Conservation (phyloP, 164 flowering plant species). For the Aristolochia californica region DNA sequence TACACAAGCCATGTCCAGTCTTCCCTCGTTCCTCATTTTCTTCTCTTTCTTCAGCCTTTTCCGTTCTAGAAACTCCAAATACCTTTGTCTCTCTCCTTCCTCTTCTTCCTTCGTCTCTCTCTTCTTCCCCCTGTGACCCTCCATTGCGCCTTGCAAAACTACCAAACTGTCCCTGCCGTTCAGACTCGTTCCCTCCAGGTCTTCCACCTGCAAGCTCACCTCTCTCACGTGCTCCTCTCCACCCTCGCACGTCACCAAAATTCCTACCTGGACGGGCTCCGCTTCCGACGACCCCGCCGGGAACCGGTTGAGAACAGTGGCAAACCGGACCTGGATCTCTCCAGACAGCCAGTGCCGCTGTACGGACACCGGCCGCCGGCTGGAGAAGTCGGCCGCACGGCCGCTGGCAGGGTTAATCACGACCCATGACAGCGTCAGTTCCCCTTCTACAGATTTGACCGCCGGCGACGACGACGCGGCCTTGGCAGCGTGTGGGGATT, state of each 20-base stretch:
- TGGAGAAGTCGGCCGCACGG: constrained; percentile 48
- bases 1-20: constrained; percentile 28
- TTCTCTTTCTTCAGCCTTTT: constrained; percentile 24
- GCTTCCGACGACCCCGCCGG: constrained; percentile 14
- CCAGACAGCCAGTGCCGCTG: constrained; percentile 54
- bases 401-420: constrained; percentile 21
- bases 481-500: constrained; percentile 20
- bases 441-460: constrained; percentile 18
- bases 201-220: constrained; percentile 57
- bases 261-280: constrained; percentile 24
- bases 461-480: constrained; percentile 9
- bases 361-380: constrained; percentile 40
- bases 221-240: constrained; percentile 48
- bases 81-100: constrained; percentile 15
- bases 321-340: constrained; percentile 36
- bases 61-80: constrained; percentile 24
- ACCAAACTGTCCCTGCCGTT: constrained; percentile 49
- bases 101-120: constrained; percentile 10
- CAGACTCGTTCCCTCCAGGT: constrained; percentile 52
- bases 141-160: constrained; percentile 28
- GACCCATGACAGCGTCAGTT: constrained; percentile 36
- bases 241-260: constrained; percentile 34
- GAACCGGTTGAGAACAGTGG: constrained; percentile 21
- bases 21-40: constrained; percentile 23
- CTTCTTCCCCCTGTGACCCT: constrained; percentile 9